Conservation (phyloP, 176 grass and related monocot genomes). For the Triticum urartu region DNA sequence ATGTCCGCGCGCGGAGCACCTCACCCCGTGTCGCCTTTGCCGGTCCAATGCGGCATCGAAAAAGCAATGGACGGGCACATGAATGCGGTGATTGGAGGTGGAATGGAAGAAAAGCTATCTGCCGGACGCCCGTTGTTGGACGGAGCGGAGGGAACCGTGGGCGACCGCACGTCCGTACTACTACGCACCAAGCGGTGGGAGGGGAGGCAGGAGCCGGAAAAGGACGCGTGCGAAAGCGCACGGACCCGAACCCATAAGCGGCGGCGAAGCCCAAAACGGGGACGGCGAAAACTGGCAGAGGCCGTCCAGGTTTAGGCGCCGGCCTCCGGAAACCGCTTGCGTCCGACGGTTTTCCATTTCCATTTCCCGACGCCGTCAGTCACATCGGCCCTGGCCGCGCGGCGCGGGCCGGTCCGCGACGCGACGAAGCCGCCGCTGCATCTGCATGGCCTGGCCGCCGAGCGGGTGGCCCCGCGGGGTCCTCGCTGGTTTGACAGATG, state of each 20-base stretch:
- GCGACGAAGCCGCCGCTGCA: neutral
- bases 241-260: neutral
- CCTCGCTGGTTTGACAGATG: neutral
- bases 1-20: too few relatives aligned
- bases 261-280: neutral
- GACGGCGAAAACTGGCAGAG: neutral
- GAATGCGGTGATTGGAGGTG: neutral
- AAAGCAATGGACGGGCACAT: neutral
- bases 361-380: neutral
- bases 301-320: slow-evolving; percentile 8
- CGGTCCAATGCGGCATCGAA: too few relatives aligned
- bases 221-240: neutral
- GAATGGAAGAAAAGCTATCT: neutral
- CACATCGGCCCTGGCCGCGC: neutral
- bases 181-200: neutral
- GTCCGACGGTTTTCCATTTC: slow-evolving; percentile 13
- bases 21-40: too few relatives aligned
- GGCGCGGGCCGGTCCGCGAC: neutral
- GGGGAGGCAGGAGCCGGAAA: neutral
- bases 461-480: neutral
- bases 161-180: neutral
- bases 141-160: slow-evolving; percentile 26
- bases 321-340: slow-evolving; percentile 18
- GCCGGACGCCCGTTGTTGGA: neutral
- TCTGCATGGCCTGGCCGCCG: neutral